Base-by-base conservation (phyloP, 352 stramenopile species). In the Pythium folliculosum region DNA sequence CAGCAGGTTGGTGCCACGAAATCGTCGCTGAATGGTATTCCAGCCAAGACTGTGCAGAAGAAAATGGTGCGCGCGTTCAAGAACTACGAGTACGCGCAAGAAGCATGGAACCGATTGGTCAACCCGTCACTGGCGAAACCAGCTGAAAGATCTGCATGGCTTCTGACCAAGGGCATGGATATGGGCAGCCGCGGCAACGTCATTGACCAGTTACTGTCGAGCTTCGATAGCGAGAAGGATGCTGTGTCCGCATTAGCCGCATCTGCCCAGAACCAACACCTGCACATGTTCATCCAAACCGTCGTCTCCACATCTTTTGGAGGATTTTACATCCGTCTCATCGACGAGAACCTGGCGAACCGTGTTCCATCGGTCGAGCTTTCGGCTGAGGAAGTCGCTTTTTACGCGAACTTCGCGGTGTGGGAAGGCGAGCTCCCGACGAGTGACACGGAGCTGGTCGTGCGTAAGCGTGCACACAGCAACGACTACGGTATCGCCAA, bases 31-130 rank as follows among this genome's bases (percentile, higher is more conserved):
- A 84, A 90, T 22, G 84, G 84, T 10, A 65, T 90, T 53, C 62
- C 63, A 23, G 71, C 81, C 21, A 62, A 77, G 19, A 67, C 87
- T 7, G 80, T 94, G 17, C 88, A 96, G 69, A 91, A 90, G 65
- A 96, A 95, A 65, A 93, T 96, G 84, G 83, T 96, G 8, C 85
- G 88, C 45, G 55, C 74, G 21, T 96, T 96, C 67, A 88, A 85
- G 60, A 94, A 90, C 68, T 95, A 89, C 27, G 88, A 96, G 16
- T 96, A 92, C 65, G 88, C 88, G 14, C 85, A 96, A 63, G 87
- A 96, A 66, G 84, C 88, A 25, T 96, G 88, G 88, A 84, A 78
- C 59, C 77, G 83, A 5, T 73, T 96, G 19, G 84, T 96, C 12
- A 92, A 94, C 37, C 88, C 85, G 22, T 84, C 77, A 35, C 60